Evolutionary conservation across 345 rosid species (phyloP).

Genomic region (Populus alba): DNA sequence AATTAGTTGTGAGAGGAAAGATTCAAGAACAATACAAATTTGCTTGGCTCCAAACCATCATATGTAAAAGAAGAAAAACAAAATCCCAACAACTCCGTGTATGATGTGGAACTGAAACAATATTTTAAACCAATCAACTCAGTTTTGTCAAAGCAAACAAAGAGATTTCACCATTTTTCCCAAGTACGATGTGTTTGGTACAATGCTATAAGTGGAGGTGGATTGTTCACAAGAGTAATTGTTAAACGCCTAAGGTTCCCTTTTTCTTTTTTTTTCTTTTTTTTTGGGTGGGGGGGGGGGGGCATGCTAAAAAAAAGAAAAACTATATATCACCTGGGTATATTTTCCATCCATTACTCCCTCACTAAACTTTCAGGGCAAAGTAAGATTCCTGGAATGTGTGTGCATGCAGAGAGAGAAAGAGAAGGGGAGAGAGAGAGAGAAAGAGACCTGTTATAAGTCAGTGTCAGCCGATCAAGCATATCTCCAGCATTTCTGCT

Average conservation of each 20-base stretch:
- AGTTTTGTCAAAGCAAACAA: neutral
- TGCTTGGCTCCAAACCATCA: neutral
- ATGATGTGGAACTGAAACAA: neutral
- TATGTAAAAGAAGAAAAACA: neutral
- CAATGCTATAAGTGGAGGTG: neutral
- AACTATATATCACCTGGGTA: no score
- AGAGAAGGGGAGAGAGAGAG: neutral
- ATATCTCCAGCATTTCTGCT: conserved; percentile 98
- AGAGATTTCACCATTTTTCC: neutral
- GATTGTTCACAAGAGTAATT: neutral
- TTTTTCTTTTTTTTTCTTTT: no score
- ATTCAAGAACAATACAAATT: neutral
- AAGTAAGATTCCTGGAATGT: neutral
- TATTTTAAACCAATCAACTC: neutral
- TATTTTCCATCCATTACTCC: neutral
- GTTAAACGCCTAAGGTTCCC: no score
- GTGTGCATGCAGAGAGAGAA: conserved; percentile 1
- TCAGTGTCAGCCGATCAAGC: conserved; percentile 79
- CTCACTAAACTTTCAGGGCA: neutral
- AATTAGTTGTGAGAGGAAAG: neutral
- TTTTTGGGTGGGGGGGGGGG: no score
- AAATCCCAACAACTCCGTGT: neutral
- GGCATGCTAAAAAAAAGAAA: no score
- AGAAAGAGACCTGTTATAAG: conserved; percentile 39
- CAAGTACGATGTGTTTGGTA: neutral